These are phyloP conservation scores for Tremella fuciformis DNA, from an alignment of 768 basidiomycete genomes.

Conservation along the genomic window DNA sequence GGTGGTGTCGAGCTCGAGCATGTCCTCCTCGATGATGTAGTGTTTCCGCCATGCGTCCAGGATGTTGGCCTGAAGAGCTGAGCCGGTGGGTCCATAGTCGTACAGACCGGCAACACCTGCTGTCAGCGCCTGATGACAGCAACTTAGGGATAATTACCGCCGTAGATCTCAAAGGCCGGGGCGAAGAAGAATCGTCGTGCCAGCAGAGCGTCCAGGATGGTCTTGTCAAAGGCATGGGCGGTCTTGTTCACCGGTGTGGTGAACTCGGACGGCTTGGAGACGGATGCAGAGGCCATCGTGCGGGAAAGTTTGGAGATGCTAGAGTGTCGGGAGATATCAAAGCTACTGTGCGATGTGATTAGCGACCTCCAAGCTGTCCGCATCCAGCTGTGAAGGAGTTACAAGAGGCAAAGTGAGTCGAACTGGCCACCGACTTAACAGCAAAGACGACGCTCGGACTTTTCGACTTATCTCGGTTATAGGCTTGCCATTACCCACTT, in stretches of 20 bases:
- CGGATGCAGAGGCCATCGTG: conserved; percentile 40
- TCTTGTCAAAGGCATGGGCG: conserved; percentile 82
- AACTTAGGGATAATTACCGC: conserved; percentile 61
- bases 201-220: conserved; percentile 76
- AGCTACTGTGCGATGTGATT: no score
- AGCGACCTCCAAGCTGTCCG: no score
- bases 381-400: no score
- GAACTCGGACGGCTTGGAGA: conserved; percentile 35
- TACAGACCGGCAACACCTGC: conserved; percentile 94
- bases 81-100: conserved; percentile 96
- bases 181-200: conserved; percentile 95
- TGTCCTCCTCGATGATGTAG: conserved; percentile 96
- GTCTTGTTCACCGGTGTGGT: conserved; percentile 66
- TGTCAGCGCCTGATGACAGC: conserved; percentile 5
- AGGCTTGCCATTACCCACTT: neutral
- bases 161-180: conserved; percentile 98
- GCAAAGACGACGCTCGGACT: neutral
- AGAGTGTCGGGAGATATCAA: neutral
- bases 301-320: conserved; percentile 5
- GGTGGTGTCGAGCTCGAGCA: conserved; percentile 97
- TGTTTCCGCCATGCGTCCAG: conserved; percentile 94
- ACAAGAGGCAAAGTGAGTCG: no score
- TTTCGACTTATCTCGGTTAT: neutral
- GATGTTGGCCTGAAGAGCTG: conserved; percentile 93
- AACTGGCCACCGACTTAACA: no score